Conservation (phyloP, 371 early-diverging fungal genomes). For the Sporodiniella umbellata region DNA sequence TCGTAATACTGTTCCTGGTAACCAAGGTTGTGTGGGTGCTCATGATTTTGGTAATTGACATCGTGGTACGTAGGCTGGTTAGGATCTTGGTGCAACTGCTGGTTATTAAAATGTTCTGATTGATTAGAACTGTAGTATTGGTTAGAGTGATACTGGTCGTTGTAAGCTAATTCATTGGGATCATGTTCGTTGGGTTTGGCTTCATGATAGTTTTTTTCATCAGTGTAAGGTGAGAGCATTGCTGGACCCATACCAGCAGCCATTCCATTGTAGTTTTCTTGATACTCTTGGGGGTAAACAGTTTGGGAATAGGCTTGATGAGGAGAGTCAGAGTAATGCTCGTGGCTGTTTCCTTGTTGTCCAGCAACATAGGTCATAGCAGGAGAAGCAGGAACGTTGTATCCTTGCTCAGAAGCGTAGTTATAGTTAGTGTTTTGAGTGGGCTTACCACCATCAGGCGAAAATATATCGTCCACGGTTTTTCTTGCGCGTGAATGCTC, state of each 20-base stretch:
- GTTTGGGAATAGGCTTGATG: not conserved
- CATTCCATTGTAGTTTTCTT: not conserved
- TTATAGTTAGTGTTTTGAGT: not conserved
- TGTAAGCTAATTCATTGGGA: conserved; percentile 1
- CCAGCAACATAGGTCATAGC: conserved; percentile 4
- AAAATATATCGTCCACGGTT: conserved; percentile 23
- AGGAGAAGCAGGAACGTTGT: not conserved
- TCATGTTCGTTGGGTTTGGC: conserved; percentile 3
- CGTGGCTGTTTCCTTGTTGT: not conserved
- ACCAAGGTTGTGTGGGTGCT: not conserved
- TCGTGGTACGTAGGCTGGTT: conserved; percentile 3
- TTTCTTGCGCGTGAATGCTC: conserved; percentile 14
- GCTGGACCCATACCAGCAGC: not conserved
- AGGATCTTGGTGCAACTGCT: conserved; percentile 3
- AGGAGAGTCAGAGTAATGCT: not conserved
- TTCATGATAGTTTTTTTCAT: conserved; percentile 2
- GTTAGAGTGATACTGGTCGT: conserved; percentile 4
- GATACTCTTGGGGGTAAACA: not conserved
- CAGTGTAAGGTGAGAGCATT: not conserved
- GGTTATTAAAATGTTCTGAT: conserved; percentile 2
- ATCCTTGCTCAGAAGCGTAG: conserved; percentile 1
- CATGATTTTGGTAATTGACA: not conserved
- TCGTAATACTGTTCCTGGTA: not conserved
- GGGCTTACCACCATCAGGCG: conserved; percentile 11
- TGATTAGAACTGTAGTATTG: conserved; percentile 8